Percentiles rank a stretch among this genome's conserved stretches.
Conservation (phyloP, 345 rosid genomes). For the Capsella bursapastoris region DNA sequence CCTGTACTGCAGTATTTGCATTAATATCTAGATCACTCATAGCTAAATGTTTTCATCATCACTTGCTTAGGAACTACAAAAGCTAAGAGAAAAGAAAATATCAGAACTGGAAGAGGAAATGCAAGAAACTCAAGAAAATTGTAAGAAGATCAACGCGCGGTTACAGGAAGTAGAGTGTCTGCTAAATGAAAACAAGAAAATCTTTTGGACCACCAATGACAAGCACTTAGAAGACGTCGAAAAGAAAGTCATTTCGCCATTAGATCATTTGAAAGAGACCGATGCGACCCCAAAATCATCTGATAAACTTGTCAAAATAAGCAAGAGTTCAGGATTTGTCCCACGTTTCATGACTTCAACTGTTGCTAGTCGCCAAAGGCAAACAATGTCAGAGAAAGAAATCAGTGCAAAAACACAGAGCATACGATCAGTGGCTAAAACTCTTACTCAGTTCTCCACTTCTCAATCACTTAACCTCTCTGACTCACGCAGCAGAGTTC, state of each 20-base stretch:
- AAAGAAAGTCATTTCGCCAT: slow-evolving; percentile 29
- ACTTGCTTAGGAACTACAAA: slow-evolving; percentile 58
- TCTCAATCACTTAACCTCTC: slow-evolving; percentile 71
- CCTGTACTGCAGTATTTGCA: not conserved
- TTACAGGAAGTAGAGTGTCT: slow-evolving; percentile 57
- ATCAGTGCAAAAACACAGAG: slow-evolving; percentile 51
- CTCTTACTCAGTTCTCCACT: slow-evolving; percentile 54
- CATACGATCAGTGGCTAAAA: slow-evolving; percentile 49
- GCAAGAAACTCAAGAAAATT: slow-evolving; percentile 63
- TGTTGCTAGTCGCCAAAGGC: slow-evolving; percentile 85
- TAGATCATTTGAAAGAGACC: slow-evolving; percentile 46
- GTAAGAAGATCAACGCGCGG: slow-evolving; percentile 50
- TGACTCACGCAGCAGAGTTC: slow-evolving; percentile 58
- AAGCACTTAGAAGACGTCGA: slow-evolving; percentile 47
- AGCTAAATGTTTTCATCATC: slow-evolving; percentile 19
- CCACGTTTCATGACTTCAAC: slow-evolving; percentile 93
- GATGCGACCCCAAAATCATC: slow-evolving; percentile 43
- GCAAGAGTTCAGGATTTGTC: slow-evolving; percentile 31
- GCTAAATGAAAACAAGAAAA: slow-evolving; percentile 61
- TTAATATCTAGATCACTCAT: not conserved
- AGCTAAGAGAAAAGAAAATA: slow-evolving; percentile 58
- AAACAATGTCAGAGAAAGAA: slow-evolving; percentile 60
- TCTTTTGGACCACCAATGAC: slow-evolving; percentile 47
- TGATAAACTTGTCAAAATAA: slow-evolving; percentile 47
- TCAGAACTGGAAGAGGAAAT: slow-evolving; percentile 64